Evolutionary conservation across 2,329 filamentous ascomycete genomes (phyloP).

Genomic region (Furcasterigmium sp.): DNA sequence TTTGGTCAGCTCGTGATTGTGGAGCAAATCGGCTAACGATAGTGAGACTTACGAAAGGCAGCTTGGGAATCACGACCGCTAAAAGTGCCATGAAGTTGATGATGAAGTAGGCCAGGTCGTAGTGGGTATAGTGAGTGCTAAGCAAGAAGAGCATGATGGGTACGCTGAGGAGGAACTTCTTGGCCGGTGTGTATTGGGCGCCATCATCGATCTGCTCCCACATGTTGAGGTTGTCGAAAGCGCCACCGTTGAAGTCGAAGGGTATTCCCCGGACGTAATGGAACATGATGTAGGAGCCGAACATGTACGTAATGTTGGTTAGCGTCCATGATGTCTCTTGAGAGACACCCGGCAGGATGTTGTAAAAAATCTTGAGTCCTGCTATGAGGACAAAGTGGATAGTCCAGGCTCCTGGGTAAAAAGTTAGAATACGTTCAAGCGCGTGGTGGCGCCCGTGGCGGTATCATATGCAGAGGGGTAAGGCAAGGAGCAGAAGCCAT

Average conservation of each 20-base stretch:
- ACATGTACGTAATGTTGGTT: slow-evolving; percentile 99
- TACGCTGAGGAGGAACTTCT: slow-evolving; percentile 94
- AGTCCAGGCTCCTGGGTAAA: slow-evolving; percentile 78
- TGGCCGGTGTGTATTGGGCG: slow-evolving; percentile 95
- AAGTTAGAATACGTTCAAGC: slow-evolving; percentile 7
- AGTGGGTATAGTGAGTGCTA: slow-evolving; percentile 98
- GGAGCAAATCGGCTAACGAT: too few relatives aligned
- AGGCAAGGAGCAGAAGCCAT: slow-evolving; percentile 1
- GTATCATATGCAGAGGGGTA: neutral
- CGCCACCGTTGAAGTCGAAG: slow-evolving; percentile 97
- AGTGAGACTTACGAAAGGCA: slow-evolving; percentile 75
- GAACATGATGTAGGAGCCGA: slow-evolving; percentile 98
- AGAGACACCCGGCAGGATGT: slow-evolving; percentile 91
- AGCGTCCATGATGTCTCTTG: slow-evolving; percentile 99
- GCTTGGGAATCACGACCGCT: slow-evolving; percentile 90
- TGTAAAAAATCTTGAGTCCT: slow-evolving; percentile 91
- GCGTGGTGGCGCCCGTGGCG: neutral
- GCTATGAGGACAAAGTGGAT: slow-evolving; percentile 94
- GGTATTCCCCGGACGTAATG: slow-evolving; percentile 97
- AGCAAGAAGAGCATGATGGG: slow-evolving; percentile 91
- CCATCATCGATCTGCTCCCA: slow-evolving; percentile 99
- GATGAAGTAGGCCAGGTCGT: slow-evolving; percentile 92
- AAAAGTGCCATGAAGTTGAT: slow-evolving; percentile 94
- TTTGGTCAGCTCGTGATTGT: slow-evolving; percentile 19
- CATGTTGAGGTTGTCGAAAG: slow-evolving; percentile 99